Percentiles rank a stretch among this genome's conserved stretches.
Evolutionary conservation across 345 rosid species (phyloP).

Genomic region (Linum lewisii): DNA sequence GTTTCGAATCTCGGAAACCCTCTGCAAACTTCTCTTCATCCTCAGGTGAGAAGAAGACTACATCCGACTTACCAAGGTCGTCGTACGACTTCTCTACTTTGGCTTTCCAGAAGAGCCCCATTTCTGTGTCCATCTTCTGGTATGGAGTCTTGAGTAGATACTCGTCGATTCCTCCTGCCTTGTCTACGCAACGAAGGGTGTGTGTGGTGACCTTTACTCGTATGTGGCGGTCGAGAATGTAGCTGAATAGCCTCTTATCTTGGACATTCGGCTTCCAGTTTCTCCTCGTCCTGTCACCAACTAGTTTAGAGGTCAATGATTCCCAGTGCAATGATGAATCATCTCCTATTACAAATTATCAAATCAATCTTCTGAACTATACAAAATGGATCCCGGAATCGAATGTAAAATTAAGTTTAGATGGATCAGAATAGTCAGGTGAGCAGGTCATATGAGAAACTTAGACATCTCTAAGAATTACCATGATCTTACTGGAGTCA

Average conservation of each 20-base stretch:
- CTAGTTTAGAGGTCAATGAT: too few species aligned
- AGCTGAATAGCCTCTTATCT: conserved; percentile 86
- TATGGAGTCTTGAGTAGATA: conserved; percentile 88
- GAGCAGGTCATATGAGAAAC: too few species aligned
- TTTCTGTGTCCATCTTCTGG: conserved; percentile 87
- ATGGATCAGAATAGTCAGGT: too few species aligned
- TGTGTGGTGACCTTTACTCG: conserved; percentile 81
- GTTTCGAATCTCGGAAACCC: conserved; percentile 62
- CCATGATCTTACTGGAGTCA: too few species aligned
- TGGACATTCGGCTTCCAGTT: conserved; percentile 91
- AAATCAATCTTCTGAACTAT: too few species aligned
- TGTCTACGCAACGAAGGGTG: conserved; percentile 93
- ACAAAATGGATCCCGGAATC: too few species aligned
- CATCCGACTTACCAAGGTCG: conserved; percentile 69
- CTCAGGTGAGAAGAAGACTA: conserved; percentile 62
- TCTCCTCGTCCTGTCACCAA: conserved; percentile 55
- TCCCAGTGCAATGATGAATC: too few species aligned
- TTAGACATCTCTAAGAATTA: too few species aligned
- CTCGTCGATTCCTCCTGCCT: conserved; percentile 94
- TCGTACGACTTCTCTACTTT: conserved; percentile 81
- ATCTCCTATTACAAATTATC: too few species aligned
- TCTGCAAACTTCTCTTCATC: conserved; percentile 71
- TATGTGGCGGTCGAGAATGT: conserved; percentile 79
- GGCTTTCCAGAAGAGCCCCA: conserved; percentile 86
- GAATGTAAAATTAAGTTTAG: too few species aligned